These are phyloP conservation scores for Scytalidium lignicola DNA, from an alignment of 2,329 filamentous ascomycete species.

Conservation along the genomic window DNA sequence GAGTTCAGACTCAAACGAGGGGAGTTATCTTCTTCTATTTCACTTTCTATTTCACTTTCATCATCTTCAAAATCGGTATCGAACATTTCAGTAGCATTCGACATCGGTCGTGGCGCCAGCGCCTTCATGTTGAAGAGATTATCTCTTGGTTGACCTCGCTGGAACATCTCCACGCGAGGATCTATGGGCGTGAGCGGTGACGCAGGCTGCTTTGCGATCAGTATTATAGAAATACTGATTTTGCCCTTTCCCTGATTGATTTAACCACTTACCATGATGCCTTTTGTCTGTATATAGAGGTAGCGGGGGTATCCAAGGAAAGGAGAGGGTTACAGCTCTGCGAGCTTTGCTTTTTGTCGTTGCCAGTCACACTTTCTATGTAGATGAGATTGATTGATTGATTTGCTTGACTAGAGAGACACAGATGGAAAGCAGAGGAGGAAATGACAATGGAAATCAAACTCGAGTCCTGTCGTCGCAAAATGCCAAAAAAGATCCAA, in stretches of 20 bases:
- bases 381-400: conserved; percentile 8
- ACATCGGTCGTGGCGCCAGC: conserved; percentile 53
- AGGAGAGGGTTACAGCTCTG: conserved; percentile 15
- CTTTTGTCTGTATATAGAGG: conserved; percentile 5
- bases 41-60: conserved; percentile 44
- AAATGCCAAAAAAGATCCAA: conserved; percentile 1
- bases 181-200: conserved; percentile 23
- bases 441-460: background rate
- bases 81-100: conserved; percentile 70
- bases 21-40: conserved; percentile 57
- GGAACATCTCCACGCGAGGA: conserved; percentile 36
- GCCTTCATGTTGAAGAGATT: conserved; percentile 58
- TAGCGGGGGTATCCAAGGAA: conserved; percentile 14
- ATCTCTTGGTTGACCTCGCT: conserved; percentile 43
- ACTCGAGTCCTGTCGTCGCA: background rate
- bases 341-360: conserved; percentile 22
- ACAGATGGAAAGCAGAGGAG: background rate
- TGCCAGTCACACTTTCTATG: conserved; percentile 23
- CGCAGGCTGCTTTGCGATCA: conserved; percentile 19
- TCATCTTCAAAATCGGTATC: conserved; percentile 70
- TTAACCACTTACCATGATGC: conserved; percentile 20
- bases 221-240: conserved; percentile 3
- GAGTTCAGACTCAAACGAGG: conserved; percentile 65
- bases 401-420: background rate
- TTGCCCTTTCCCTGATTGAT: background rate